Percentiles rank a stretch among this genome's conserved stretches.
Evolutionary conservation across 768 basidiomycete genomes (phyloP).

Genomic region (Termitomyces sp.): DNA sequence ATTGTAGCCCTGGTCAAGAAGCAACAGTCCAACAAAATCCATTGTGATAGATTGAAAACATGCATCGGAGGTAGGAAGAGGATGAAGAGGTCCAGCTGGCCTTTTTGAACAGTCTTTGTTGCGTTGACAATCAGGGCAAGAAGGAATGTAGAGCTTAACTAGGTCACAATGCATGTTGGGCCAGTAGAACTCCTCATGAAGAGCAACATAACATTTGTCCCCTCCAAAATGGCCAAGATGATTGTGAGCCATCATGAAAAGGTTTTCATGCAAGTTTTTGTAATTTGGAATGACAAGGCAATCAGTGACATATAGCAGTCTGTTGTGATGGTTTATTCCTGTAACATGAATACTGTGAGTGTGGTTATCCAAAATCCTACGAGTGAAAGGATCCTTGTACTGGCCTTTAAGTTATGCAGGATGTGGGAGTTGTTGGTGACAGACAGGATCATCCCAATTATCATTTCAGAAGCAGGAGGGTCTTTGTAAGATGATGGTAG

Average conservation of each 20-base stretch:
- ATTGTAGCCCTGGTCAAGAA: neutral
- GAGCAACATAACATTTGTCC: conserved; percentile 26
- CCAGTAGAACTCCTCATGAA: conserved; percentile 28
- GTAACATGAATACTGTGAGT: too few species aligned
- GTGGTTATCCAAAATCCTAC: too few species aligned
- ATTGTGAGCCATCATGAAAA: conserved; percentile 29
- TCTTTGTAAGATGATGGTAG: too few species aligned
- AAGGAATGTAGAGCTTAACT: conserved; percentile 2
- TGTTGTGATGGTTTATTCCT: too few species aligned
- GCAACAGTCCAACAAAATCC: neutral
- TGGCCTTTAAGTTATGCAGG: too few species aligned
- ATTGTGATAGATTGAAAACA: neutral
- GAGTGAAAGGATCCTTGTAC: too few species aligned
- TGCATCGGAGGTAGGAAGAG: neutral
- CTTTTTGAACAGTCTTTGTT: neutral
- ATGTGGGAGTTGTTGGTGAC: too few species aligned
- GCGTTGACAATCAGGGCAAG: neutral
- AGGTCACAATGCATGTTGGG: conserved; percentile 28
- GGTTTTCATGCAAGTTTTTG: conserved; percentile 18
- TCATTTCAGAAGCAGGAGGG: too few species aligned
- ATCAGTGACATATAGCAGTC: too few species aligned
- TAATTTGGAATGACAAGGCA: too few species aligned
- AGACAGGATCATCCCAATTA: too few species aligned
- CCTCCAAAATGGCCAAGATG: conserved; percentile 31
- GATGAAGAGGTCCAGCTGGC: neutral